Conservation (phyloP, 805 yeast species). For the Starmerella tilneyi region DNA sequence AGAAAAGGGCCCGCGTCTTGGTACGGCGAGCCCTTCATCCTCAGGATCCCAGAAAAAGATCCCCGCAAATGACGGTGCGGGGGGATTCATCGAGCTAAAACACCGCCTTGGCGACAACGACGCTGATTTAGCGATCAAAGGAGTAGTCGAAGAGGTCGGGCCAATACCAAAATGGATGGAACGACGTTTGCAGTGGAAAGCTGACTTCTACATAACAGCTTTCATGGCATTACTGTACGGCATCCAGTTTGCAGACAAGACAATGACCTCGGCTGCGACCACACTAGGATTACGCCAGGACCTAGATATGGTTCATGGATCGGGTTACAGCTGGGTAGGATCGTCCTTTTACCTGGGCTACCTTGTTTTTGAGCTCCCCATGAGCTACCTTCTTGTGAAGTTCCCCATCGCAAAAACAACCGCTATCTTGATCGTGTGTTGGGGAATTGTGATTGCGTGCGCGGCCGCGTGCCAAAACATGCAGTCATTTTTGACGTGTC, state of each 20-base stretch:
- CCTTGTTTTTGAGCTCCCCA: slow-evolving; percentile 45
- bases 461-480: slow-evolving; percentile 38
- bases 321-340: slow-evolving; percentile 37
- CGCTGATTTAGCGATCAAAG: background rate
- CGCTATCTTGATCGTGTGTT: slow-evolving; percentile 39
- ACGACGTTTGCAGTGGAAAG: slow-evolving; percentile 9
- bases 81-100: background rate
- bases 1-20: too few species aligned
- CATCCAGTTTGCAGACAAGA: slow-evolving; percentile 15
- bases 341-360: slow-evolving; percentile 55
- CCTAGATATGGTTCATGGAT: slow-evolving; percentile 8
- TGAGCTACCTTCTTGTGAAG: slow-evolving; percentile 39
- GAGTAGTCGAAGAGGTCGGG: background rate
- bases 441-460: slow-evolving; percentile 50
- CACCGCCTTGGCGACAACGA: background rate
- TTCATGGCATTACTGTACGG: slow-evolving; percentile 13
- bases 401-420: slow-evolving; percentile 47
- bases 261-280: slow-evolving; percentile 11
- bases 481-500: slow-evolving; percentile 38
- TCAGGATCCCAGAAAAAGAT: background rate
- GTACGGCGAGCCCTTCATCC: too few species aligned
- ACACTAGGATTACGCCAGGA: slow-evolving; percentile 9
- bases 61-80: background rate
- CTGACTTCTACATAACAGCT: slow-evolving; percentile 10
- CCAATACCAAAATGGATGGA: slow-evolving; percentile 7